Percentiles rank a stretch among this genome's conserved stretches.
Evolutionary conservation across 768 basidiomycete species (phyloP).

Genomic region (Boletales sp.): DNA sequence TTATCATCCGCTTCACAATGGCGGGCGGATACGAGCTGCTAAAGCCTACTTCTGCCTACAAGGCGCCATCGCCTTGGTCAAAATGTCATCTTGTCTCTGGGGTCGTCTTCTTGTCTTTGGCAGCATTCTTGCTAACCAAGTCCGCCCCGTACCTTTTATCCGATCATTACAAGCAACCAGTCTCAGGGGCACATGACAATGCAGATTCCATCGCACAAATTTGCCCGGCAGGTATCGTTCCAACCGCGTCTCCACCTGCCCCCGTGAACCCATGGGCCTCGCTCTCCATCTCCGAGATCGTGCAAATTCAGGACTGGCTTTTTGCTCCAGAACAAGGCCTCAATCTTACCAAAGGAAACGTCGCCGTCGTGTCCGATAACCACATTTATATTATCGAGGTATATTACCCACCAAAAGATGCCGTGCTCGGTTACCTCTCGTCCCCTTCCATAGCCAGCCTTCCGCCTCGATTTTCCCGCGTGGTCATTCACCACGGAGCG

Average conservation of each 20-base stretch:
- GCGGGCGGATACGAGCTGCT: conserved; percentile 18
- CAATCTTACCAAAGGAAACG: conserved; percentile 42
- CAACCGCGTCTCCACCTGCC: conserved; percentile 38
- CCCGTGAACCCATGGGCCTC: conserved; percentile 51
- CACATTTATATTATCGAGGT: conserved; percentile 48
- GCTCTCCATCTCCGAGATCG: conserved; percentile 42
- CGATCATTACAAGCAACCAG: background rate
- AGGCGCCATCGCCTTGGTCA: conserved; percentile 1
- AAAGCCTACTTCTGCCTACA: conserved; percentile 6
- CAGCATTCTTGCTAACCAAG: conserved; percentile 11
- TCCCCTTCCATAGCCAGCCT: conserved; percentile 21
- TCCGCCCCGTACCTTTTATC: conserved; percentile 1
- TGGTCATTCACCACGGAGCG: conserved; percentile 50
- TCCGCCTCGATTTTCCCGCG: conserved; percentile 43
- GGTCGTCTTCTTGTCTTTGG: conserved; percentile 12
- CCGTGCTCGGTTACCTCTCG: conserved; percentile 45
- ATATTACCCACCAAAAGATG: conserved; percentile 46
- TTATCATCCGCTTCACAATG: too few species aligned
- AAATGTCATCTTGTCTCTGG: conserved; percentile 12
- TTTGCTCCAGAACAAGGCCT: conserved; percentile 37
- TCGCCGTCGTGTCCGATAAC: conserved; percentile 43
- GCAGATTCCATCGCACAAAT: conserved; percentile 21
- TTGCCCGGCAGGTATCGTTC: conserved; percentile 34
- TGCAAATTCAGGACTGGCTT: conserved; percentile 45
- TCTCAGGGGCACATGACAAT: background rate